A percentile compares a stretch with the other conserved stretches of the same genome.
These are phyloP conservation scores for Alternaria sp. DNA, from an alignment of 2,329 filamentous ascomycete genomes.

Conservation along the genomic window DNA sequence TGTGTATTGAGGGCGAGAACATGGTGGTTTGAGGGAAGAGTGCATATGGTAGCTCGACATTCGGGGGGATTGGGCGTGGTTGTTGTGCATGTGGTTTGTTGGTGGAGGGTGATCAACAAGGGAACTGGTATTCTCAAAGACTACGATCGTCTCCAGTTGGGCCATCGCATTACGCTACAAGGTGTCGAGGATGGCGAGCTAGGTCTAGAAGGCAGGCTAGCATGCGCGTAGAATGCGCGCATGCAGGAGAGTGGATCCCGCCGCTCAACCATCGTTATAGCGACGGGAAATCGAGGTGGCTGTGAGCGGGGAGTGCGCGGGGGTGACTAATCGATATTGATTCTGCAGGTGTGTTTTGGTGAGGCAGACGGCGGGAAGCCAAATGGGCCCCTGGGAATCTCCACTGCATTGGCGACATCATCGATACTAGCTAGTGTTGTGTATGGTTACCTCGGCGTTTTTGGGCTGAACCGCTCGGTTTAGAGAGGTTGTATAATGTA, in stretches of 20 bases:
- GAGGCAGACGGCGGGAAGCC: neutral
- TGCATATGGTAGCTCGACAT: neutral
- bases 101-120: conserved; percentile 18
- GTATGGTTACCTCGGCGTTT: conserved; percentile 1
- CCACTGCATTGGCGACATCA: conserved; percentile 1
- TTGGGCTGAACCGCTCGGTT: conserved; percentile 5
- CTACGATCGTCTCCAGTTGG: conserved; percentile 30
- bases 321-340: neutral
- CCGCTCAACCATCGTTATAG: conserved; percentile 48
- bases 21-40: neutral
- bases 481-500: conserved; percentile 4
- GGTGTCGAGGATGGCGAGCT: conserved; percentile 31
- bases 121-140: conserved; percentile 37
- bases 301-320: conserved; percentile 47
- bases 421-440: neutral
- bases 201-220: conserved; percentile 40
- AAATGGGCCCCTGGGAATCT: neutral
- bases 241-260: conserved; percentile 41
- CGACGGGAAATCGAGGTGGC: conserved; percentile 45
- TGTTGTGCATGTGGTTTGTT: neutral
- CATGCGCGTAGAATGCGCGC: conserved; percentile 39
- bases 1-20: conserved; percentile 7
- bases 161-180: conserved; percentile 30
- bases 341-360: neutral
- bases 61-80: neutral